A percentile compares a stretch with the other conserved stretches of the same genome.
These are phyloP conservation scores for Naganishia friedmannii DNA, from an alignment of 768 basidiomycete genomes.

Conservation along the genomic window DNA sequence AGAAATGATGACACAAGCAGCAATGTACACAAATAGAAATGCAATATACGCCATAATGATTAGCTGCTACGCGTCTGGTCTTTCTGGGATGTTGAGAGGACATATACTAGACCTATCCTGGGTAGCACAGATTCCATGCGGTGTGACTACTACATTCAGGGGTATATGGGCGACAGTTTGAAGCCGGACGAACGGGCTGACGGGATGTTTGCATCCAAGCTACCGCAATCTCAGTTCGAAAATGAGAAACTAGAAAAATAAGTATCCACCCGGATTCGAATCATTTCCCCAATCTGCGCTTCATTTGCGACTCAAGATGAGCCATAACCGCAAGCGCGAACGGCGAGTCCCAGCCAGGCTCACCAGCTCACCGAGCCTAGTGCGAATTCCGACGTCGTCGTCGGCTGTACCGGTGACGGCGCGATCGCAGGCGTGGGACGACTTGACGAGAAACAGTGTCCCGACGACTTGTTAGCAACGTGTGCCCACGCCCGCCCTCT, in stretches of 20 bases:
- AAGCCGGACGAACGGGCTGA: too few species aligned
- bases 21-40: slow-evolving; percentile 7
- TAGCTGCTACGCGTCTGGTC: too few species aligned
- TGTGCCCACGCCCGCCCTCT: not conserved
- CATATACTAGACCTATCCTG: too few species aligned
- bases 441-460: slow-evolving; percentile 17
- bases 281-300: not conserved
- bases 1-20: too few species aligned
- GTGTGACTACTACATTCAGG: too few species aligned
- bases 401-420: not conserved
- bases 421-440: not conserved
- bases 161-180: too few species aligned
- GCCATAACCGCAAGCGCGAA: not conserved
- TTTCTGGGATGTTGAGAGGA: too few species aligned
- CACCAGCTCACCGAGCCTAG: not conserved
- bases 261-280: not conserved
- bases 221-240: too few species aligned
- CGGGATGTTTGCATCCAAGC: too few species aligned
- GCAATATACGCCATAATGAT: not conserved
- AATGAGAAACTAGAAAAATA: not conserved
- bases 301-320: not conserved
- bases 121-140: too few species aligned
- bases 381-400: not conserved
- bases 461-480: too few species aligned
- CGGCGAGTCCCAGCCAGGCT: not conserved